These are phyloP conservation scores for Colletotrichum camelliae DNA, from an alignment of 2,329 filamentous ascomycete genomes.

Conservation along the genomic window DNA sequence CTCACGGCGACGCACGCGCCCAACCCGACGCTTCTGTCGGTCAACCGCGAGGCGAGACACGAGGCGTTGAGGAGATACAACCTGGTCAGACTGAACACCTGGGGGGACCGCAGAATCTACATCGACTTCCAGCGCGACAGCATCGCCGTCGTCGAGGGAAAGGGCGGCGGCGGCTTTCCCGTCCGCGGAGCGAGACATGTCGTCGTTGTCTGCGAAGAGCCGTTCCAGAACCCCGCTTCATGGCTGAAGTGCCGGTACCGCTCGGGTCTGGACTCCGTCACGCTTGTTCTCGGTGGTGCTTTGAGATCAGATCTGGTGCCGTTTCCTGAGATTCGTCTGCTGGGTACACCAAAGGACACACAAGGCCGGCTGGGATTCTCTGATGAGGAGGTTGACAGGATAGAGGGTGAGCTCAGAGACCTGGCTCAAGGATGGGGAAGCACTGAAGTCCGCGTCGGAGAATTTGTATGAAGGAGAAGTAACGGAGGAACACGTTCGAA, in stretches of 20 bases:
- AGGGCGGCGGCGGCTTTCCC: constrained; percentile 16
- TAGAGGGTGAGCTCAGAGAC: neutral
- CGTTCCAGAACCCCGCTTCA: constrained; percentile 6
- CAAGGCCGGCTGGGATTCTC: neutral
- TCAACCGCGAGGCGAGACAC: constrained; percentile 10
- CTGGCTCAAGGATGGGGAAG: constrained; percentile 14
- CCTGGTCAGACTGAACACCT: constrained; percentile 11
- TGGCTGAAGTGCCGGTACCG: constrained; percentile 19
- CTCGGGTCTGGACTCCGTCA: constrained; percentile 3
- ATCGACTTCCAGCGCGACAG: constrained; percentile 2
- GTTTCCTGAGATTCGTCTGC: neutral
- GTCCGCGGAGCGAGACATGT: constrained; percentile 13
- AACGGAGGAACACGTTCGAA: neutral
- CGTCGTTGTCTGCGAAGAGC: constrained; percentile 15
- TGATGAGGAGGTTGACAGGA: constrained; percentile 8
- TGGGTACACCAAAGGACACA: neutral
- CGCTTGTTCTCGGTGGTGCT: constrained; percentile 1
- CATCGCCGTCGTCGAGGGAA: constrained; percentile 15
- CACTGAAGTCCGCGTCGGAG: constrained; percentile 1
- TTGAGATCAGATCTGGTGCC: neutral
- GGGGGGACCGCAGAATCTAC: constrained; percentile 18
- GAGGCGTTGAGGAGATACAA: constrained; percentile 6
- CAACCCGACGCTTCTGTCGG: constrained; percentile 2
- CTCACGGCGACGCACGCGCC: constrained; percentile 14
- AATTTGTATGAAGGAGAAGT: neutral